phyloP scores from a whole-genome alignment of 768 basidiomycete genomes.

The Gymnopilus junonius region DNA sequence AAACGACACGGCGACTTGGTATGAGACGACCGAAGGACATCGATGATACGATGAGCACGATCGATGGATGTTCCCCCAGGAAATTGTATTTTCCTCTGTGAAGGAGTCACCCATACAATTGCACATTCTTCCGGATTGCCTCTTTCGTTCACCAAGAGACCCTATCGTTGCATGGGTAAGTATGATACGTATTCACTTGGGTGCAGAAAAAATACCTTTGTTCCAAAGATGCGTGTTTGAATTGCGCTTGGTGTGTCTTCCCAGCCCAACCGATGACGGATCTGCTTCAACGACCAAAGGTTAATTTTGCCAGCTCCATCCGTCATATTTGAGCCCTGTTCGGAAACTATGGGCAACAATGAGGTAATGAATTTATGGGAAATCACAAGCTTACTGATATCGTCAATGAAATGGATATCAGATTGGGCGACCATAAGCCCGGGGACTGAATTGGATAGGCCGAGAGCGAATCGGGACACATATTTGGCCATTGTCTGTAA shows the following conservation, averaged over 20 bases:
- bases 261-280: conserved; percentile 39
- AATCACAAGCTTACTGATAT: conserved; percentile 47
- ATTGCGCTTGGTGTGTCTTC: conserved; percentile 48
- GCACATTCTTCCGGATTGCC: conserved; percentile 24
- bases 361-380: not conserved
- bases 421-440: conserved; percentile 44
- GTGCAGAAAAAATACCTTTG: conserved; percentile 40
- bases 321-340: conserved; percentile 51
- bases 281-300: conserved; percentile 34
- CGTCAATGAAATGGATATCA: conserved; percentile 44
- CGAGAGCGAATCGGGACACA: conserved; percentile 63
- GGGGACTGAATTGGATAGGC: conserved; percentile 67
- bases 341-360: conserved; percentile 22
- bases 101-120: conserved; percentile 39
- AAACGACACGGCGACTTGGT: conserved; percentile 50
- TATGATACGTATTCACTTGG: not conserved
- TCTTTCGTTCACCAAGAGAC: conserved; percentile 43
- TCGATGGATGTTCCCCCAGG: conserved; percentile 32
- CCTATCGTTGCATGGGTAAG: conserved; percentile 28
- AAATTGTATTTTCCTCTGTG: conserved; percentile 53
- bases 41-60: conserved; percentile 50
- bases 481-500: conserved; percentile 69
- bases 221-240: conserved; percentile 52
- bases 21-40: conserved; percentile 56
- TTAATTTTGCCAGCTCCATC: conserved; percentile 59